Percentiles rank a stretch among this genome's conserved stretches.
These are phyloP conservation scores for Papilionanthe hybrid DNA, from an alignment of 116 monocot genomes.

Conservation along the genomic window DNA sequence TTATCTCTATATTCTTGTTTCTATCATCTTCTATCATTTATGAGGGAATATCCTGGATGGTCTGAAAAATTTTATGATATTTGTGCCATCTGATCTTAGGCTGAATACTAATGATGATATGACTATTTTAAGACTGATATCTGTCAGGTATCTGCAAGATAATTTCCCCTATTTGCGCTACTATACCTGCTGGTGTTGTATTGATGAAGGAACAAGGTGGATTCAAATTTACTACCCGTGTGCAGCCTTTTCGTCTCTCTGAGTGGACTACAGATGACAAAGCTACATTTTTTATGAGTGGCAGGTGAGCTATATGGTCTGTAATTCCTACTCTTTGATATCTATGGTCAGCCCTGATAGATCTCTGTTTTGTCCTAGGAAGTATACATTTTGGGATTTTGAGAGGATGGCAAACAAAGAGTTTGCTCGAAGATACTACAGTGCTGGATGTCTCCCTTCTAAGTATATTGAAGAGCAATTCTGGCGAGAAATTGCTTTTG, in stretches of 20 bases:
- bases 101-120: neutral
- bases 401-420: constrained; percentile 97
- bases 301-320: constrained; percentile 41
- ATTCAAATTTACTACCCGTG: constrained; percentile 89
- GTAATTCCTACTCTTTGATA: neutral
- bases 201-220: constrained; percentile 91
- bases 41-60: neutral
- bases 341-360: neutral
- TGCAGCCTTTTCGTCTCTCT: constrained; percentile 89
- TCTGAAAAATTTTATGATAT: neutral
- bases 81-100: neutral
- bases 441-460: constrained; percentile 67
- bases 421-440: constrained; percentile 72
- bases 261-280: constrained; percentile 86
- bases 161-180: constrained; percentile 75
- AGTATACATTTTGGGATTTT: constrained; percentile 87
- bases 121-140: neutral
- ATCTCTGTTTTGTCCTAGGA: constrained; percentile 38
- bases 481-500: constrained; percentile 90
- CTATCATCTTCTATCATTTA: too few species aligned
- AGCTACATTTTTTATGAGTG: constrained; percentile 92
- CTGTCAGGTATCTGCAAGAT: constrained; percentile 94
- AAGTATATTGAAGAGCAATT: constrained; percentile 94
- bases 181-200: constrained; percentile 86
- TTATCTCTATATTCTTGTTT: too few species aligned